Evolutionary conservation across 495 filamentous ascomycete genomes (phyloP), one percentile per base, ranked within the genome.

Genomic region (Schizothecium vesticola): DNA sequence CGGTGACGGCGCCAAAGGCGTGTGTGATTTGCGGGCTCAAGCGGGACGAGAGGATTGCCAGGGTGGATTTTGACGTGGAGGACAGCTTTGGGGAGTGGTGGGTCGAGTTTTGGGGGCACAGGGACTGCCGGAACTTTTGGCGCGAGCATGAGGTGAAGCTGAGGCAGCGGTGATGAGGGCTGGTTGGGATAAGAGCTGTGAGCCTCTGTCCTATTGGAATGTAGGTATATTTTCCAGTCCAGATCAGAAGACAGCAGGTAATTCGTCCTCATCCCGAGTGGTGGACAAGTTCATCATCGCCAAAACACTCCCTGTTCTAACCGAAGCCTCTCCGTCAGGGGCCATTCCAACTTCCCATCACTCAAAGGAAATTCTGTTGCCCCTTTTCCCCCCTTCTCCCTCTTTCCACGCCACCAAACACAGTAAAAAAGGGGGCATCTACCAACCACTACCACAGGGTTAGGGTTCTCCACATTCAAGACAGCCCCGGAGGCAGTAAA

Each of bases 21-120:
- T 99, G 95, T 79, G 87, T 91, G 63, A 83, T 99, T 24, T 99
- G 95, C 80, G 92, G 92, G 2, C 79, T 98, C 70, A 93, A 89
- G 79, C 81, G 94, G 71, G 91, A 96, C 58, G 95, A 99, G 80
- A 83, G 94, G 43, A 80, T 97, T 22, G 75, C 81, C 2, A 88
- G 85, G 70, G 82, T 96, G 29, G 94, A 97, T 77, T 81, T 89
- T 28, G 82, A 87, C 65, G 89, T 96, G 22, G 86, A 92, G 70
- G 95, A 97, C 80, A 92, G 89, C 77, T 94, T 96, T 81, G 92
- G 92, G 55, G 93, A 97, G 78, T 97, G 92, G 92, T 99, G 95
- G 95, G 84, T 90, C 16, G 91, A 96, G 43, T 89, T 94, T 77
- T 96, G 92, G 92, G 89, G 90, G 0, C 90, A 97, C 80, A 79